Conservation (phyloP, 1,284 basidiomycete genomes). For the Tilletia indica region DNA sequence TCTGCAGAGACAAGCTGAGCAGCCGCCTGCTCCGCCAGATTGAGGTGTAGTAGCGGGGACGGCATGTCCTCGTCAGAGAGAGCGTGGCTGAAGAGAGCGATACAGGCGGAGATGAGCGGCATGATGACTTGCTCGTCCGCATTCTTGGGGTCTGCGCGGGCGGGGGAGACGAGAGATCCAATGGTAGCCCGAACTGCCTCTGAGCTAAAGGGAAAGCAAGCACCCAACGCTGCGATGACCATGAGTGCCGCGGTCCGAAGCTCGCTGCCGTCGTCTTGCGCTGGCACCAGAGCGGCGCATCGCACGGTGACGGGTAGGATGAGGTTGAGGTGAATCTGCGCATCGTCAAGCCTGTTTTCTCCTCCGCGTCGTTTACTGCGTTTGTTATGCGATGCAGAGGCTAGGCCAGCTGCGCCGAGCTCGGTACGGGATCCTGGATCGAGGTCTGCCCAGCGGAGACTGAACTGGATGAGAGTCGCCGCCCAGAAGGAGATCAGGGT, state of each 20-base stretch:
- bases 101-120: slow-evolving; percentile 9
- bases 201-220: slow-evolving; percentile 12
- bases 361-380: slow-evolving; percentile 26
- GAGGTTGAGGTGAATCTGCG: slow-evolving; percentile 47
- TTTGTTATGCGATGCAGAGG: slow-evolving; percentile 33
- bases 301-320: slow-evolving; percentile 55
- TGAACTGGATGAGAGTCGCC: slow-evolving; percentile 74
- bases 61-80: neutral
- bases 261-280: neutral
- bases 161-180: slow-evolving; percentile 7
- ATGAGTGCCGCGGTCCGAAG: slow-evolving; percentile 3
- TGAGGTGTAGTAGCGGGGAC: neutral
- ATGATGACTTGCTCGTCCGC: slow-evolving; percentile 2
- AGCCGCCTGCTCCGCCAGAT: neutral
- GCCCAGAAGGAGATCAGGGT: slow-evolving; percentile 81
- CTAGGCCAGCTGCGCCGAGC: slow-evolving; percentile 61
- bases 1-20: neutral
- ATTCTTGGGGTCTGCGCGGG: neutral
- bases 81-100: neutral
- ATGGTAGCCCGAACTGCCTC: slow-evolving; percentile 13
- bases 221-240: slow-evolving; percentile 12
- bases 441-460: slow-evolving; percentile 34
- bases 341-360: slow-evolving; percentile 30
- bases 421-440: slow-evolving; percentile 19
- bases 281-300: slow-evolving; percentile 3